These are phyloP conservation scores for Aspergillus candidus DNA, from an alignment of 2,329 filamentous ascomycete genomes.

Conservation along the genomic window DNA sequence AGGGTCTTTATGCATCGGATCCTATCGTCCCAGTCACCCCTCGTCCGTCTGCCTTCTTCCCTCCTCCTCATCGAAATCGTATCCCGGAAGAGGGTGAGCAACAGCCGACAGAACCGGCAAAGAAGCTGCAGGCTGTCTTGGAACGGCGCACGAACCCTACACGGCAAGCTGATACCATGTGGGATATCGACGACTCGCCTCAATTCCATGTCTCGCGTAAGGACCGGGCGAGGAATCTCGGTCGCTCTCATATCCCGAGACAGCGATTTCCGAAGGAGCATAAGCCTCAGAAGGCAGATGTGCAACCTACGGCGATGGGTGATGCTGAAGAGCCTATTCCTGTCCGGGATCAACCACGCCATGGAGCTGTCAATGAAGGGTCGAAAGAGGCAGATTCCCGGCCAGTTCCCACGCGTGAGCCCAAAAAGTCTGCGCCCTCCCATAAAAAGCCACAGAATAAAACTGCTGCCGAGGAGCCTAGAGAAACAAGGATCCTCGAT, in stretches of 20 bases:
- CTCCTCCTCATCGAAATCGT: constrained; percentile 13
- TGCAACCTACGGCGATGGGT: too few relatives aligned
- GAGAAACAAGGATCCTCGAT: too few relatives aligned
- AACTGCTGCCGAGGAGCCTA: too few relatives aligned
- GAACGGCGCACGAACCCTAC: constrained; percentile 19
- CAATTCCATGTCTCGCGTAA: constrained; percentile 17
- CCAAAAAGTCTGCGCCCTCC: constrained; percentile 2
- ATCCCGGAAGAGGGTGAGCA: constrained; percentile 5
- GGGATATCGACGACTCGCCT: constrained; percentile 34
- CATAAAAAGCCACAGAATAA: constrained; percentile 1
- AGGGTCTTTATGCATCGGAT: constrained; percentile 25
- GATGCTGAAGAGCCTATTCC: too few relatives aligned
- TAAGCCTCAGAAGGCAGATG: too few relatives aligned
- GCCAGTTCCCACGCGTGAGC: too few relatives aligned
- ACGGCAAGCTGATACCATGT: constrained; percentile 25
- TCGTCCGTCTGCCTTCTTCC: constrained; percentile 14
- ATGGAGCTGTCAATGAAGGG: too few relatives aligned
- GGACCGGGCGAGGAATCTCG: constrained; percentile 7
- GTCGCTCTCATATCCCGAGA: constrained; percentile 7
- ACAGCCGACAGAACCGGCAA: constrained; percentile 11
- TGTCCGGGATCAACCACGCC: too few relatives aligned
- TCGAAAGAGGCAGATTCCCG: too few relatives aligned
- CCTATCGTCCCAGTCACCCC: constrained; percentile 24
- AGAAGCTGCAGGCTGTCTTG: constrained; percentile 12
- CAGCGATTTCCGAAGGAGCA: not conserved